Conservation (phyloP, 2,329 filamentous ascomycete genomes). For the Drechslerella dactyloides region DNA sequence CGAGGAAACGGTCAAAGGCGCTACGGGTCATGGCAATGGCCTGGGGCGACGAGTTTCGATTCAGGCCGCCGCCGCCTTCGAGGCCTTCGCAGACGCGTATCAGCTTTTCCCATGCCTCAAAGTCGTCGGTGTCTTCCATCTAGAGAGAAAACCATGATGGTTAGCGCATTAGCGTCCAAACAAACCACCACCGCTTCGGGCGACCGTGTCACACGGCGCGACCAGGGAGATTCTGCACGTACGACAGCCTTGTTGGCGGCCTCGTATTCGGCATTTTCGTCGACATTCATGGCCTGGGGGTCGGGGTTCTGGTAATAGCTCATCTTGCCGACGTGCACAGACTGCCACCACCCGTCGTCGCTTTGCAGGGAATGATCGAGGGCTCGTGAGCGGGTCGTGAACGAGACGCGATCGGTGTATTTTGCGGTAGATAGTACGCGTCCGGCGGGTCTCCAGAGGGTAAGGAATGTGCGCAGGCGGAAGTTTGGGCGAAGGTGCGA, state of each 20-base stretch:
- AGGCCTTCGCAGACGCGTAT: slow-evolving; percentile 80
- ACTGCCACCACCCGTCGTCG: slow-evolving; percentile 19
- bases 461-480: neutral
- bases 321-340: slow-evolving; percentile 45
- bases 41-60: slow-evolving; percentile 93
- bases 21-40: slow-evolving; percentile 85
- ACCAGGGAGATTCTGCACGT: slow-evolving; percentile 5
- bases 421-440: neutral
- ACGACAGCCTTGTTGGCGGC: slow-evolving; percentile 54
- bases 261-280: slow-evolving; percentile 54
- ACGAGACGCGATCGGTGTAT: neutral
- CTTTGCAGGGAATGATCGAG: neutral
- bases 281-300: slow-evolving; percentile 46
- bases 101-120: slow-evolving; percentile 93
- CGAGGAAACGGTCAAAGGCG: slow-evolving; percentile 88
- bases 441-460: neutral
- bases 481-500: neutral
- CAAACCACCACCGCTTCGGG: neutral
- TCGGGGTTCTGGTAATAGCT: slow-evolving; percentile 50
- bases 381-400: neutral
- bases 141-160: slow-evolving; percentile 55
- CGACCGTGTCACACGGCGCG: neutral
- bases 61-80: slow-evolving; percentile 78
- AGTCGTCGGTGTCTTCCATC: slow-evolving; percentile 80
- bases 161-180: neutral